Evolutionary conservation across 164 flowering plant genomes (phyloP).

Genomic region (Dillenia turbinata): DNA sequence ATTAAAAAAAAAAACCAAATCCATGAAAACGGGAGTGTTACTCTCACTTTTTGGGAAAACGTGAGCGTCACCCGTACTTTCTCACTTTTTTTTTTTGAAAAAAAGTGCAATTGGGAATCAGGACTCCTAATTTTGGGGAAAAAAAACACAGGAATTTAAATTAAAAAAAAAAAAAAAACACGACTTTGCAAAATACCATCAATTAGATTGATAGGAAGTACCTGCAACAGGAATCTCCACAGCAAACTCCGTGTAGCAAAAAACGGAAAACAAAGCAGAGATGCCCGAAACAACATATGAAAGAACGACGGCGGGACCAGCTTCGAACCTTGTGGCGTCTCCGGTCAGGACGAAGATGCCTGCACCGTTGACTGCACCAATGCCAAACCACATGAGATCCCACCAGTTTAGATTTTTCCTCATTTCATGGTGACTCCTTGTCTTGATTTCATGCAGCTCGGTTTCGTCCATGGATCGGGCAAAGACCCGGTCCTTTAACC

Average conservation of each 20-base stretch:
- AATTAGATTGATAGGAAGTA: neutral
- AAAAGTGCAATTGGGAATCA: too few species aligned
- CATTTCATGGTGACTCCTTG: constrained; percentile 44
- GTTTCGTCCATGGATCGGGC: constrained; percentile 36
- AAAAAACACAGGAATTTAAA: neutral
- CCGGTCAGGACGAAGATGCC: constrained; percentile 66
- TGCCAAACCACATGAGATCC: constrained; percentile 65
- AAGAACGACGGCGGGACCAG: constrained; percentile 58
- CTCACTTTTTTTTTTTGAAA: too few species aligned
- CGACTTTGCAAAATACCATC: neutral
- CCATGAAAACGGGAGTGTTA: too few species aligned
- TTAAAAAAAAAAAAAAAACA: neutral
- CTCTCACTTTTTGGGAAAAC: too few species aligned
- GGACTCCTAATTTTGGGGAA: too few species aligned
- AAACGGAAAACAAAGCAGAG: constrained; percentile 55
- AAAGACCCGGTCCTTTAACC: constrained; percentile 32
- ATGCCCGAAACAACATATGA: constrained; percentile 49
- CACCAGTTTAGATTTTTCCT: constrained; percentile 50
- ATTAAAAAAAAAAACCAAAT: too few species aligned
- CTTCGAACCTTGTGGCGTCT: constrained; percentile 16
- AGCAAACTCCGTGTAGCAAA: constrained; percentile 66
- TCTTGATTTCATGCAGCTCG: constrained; percentile 39
- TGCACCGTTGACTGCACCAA: constrained; percentile 55
- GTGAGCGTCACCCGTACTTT: too few species aligned
- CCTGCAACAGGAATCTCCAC: constrained; percentile 65